Conservation (phyloP, 768 basidiomycete species). For the Mycena kentingensis region DNA sequence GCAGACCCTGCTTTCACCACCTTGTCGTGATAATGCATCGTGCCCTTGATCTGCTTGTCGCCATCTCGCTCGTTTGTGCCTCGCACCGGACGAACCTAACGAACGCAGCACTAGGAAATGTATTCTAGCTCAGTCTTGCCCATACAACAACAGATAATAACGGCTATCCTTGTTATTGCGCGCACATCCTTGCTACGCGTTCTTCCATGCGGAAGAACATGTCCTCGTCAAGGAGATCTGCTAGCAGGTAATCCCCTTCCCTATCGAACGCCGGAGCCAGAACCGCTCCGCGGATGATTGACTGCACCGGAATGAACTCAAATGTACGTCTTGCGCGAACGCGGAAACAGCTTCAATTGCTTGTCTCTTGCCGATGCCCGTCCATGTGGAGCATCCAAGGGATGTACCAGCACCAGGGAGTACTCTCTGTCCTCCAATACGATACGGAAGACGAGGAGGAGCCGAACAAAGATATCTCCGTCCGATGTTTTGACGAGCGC, state of each 20-base stretch:
- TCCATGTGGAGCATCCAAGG: conserved; percentile 12
- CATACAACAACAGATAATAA: too few relatives aligned
- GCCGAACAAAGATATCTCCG: conserved; percentile 18
- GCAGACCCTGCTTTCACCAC: too few relatives aligned
- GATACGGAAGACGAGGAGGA: conserved; percentile 24
- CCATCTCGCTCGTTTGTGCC: too few relatives aligned
- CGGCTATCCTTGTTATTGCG: too few relatives aligned
- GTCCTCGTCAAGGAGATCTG: conserved; percentile 25
- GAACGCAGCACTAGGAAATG: too few relatives aligned
- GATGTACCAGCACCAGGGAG: conserved; percentile 24
- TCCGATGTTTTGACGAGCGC: conserved; percentile 20
- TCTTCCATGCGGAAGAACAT: conserved; percentile 16
- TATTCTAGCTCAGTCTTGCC: too few relatives aligned
- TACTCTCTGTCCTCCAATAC: conserved; percentile 3
- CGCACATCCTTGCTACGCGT: not conserved
- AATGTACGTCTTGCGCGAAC: not conserved
- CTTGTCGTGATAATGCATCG: too few relatives aligned
- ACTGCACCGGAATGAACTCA: conserved; percentile 22
- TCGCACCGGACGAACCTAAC: too few relatives aligned
- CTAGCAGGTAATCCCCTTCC: conserved; percentile 19
- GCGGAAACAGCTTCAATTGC: conserved; percentile 13
- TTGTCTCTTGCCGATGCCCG: not conserved
- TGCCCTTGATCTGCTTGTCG: too few relatives aligned
- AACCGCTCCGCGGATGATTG: conserved; percentile 25
- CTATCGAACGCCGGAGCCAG: conserved; percentile 1